Conservation (phyloP, 495 filamentous ascomycete species). For the Talaromyces ruber region DNA sequence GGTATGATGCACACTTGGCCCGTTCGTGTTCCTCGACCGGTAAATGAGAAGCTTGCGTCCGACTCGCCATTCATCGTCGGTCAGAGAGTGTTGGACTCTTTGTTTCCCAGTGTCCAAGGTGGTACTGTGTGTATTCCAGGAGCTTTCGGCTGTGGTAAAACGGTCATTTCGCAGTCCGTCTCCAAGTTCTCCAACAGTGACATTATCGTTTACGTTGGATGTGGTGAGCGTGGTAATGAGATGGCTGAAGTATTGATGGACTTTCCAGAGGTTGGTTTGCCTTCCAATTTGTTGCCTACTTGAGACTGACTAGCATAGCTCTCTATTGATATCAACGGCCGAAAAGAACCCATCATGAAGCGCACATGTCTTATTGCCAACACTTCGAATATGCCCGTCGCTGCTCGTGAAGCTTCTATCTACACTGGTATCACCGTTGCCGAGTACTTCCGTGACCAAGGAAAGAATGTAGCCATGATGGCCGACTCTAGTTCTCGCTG, state of each 20-base stretch:
- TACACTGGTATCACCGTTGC: constrained; percentile 98
- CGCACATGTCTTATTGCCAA: constrained; percentile 97
- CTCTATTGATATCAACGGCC: constrained; percentile 79
- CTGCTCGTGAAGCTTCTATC: constrained; percentile 96
- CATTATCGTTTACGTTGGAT: constrained; percentile 97
- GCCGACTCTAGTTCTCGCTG: constrained; percentile 97
- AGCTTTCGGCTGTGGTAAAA: constrained; percentile 98
- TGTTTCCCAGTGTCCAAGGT: constrained; percentile 97
- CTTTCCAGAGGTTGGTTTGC: constrained; percentile 66
- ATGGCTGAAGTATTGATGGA: constrained; percentile 99
- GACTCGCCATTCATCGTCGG: constrained; percentile 89
- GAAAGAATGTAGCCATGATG: constrained; percentile 99
- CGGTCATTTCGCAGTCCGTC: constrained; percentile 94
- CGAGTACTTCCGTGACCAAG: constrained; percentile 97
- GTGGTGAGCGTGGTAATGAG: constrained; percentile 96
- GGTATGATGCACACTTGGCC: constrained; percentile 99
- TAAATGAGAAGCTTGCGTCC: constrained; percentile 81
- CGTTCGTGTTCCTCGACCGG: constrained; percentile 90
- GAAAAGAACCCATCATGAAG: constrained; percentile 99
- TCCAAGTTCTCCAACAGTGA: constrained; percentile 99
- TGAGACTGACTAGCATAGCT: constrained; percentile 41
- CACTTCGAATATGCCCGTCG: constrained; percentile 99
- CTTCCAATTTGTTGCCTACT: not conserved
- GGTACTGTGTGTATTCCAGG: constrained; percentile 97
- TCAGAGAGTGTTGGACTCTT: constrained; percentile 89